Percentiles rank a stretch among this genome's conserved stretches.
Evolutionary conservation across 2,329 filamentous ascomycete species (phyloP).

Genomic region (Hirsutella thompsonii): DNA sequence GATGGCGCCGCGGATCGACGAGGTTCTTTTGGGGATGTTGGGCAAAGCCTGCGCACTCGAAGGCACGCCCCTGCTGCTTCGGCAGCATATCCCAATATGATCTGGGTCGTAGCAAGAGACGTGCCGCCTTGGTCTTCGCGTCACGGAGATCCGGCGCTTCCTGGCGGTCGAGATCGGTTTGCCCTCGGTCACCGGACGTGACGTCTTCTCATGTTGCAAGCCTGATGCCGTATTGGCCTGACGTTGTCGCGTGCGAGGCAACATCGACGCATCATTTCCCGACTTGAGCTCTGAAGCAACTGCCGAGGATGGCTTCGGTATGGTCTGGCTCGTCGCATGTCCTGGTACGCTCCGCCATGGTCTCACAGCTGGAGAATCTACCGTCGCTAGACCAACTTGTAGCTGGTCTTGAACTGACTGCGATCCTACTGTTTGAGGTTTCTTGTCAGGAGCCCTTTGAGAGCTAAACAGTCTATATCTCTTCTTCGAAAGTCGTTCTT

Average conservation of each 20-base stretch:
- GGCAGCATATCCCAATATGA: slow-evolving; percentile 14
- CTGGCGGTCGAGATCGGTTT: background rate
- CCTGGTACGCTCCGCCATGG: too few species aligned
- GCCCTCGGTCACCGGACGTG: background rate
- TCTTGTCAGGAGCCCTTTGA: too few species aligned
- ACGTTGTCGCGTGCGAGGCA: slow-evolving; percentile 1
- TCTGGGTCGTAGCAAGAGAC: slow-evolving; percentile 6
- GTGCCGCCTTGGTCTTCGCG: background rate
- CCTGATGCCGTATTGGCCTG: background rate
- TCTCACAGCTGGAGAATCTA: too few species aligned
- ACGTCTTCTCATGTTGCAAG: background rate
- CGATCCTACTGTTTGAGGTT: too few species aligned
- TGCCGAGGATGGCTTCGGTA: background rate
- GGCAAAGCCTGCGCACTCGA: slow-evolving; percentile 14
- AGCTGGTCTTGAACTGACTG: too few species aligned
- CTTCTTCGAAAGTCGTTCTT: too few species aligned
- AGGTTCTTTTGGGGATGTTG: slow-evolving; percentile 21
- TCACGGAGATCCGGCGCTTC: background rate
- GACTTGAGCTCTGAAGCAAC: background rate
- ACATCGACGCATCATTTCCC: background rate
- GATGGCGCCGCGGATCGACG: slow-evolving; percentile 16
- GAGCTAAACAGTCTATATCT: too few species aligned
- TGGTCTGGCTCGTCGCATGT: background rate
- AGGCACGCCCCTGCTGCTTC: slow-evolving; percentile 12
- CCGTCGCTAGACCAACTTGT: too few species aligned